Percentiles rank a stretch among this genome's conserved stretches.
Evolutionary conservation across 805 yeast genomes (phyloP).

Genomic region (Metschnikowia anglica): DNA sequence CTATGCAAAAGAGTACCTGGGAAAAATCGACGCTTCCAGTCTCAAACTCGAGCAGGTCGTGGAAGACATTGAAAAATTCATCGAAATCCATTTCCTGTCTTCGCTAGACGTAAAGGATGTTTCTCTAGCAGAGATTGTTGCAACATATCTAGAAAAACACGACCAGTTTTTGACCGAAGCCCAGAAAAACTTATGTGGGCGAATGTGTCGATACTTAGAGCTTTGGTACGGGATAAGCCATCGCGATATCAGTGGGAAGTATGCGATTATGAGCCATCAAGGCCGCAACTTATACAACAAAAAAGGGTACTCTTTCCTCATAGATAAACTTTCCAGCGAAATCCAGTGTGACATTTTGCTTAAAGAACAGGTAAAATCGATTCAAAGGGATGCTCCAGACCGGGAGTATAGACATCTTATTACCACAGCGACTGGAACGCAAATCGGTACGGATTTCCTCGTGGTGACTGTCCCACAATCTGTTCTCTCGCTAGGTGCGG

Average conservation of each 20-base stretch:
- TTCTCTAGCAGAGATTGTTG: slow-evolving; percentile 50
- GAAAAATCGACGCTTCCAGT: slow-evolving; percentile 31
- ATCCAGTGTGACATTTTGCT: slow-evolving; percentile 39
- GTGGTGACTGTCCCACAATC: slow-evolving; percentile 81
- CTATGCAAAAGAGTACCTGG: slow-evolving; percentile 30
- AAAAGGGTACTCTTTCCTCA: slow-evolving; percentile 56
- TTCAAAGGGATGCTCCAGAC: slow-evolving; percentile 31
- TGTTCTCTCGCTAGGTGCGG: slow-evolving; percentile 46
- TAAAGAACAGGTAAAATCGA: slow-evolving; percentile 41
- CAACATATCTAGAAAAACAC: slow-evolving; percentile 46
- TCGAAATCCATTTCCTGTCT: slow-evolving; percentile 56
- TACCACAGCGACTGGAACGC: slow-evolving; percentile 32
- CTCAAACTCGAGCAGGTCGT: slow-evolving; percentile 36
- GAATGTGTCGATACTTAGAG: slow-evolving; percentile 59
- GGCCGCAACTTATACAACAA: slow-evolving; percentile 76
- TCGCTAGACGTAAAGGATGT: slow-evolving; percentile 50
- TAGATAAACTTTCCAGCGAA: slow-evolving; percentile 39
- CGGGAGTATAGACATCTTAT: slow-evolving; percentile 26
- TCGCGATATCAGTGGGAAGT: slow-evolving; percentile 65
- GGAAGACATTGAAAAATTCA: slow-evolving; percentile 57
- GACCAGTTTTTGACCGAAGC: slow-evolving; percentile 47
- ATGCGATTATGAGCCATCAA: slow-evolving; percentile 63
- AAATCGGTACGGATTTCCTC: slow-evolving; percentile 49
- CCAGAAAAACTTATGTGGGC: slow-evolving; percentile 53
- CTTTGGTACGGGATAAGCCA: slow-evolving; percentile 80